Evolutionary conservation across 2,329 filamentous ascomycete genomes (phyloP).

Genomic region (Penicillium concentricum): DNA sequence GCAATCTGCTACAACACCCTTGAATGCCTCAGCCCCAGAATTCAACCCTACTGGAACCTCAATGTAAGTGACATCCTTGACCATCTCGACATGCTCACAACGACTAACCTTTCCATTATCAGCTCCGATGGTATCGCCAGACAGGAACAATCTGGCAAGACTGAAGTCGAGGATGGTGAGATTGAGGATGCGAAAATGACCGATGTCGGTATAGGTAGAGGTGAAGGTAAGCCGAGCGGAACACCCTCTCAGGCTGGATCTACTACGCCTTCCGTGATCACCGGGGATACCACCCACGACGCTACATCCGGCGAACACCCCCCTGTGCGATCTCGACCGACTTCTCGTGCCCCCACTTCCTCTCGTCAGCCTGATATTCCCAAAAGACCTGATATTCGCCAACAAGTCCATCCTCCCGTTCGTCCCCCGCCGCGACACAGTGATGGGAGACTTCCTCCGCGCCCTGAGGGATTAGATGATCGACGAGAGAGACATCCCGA

Average conservation of each 20-base stretch:
- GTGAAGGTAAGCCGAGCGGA: conserved; percentile 5
- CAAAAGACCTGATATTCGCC: conserved; percentile 40
- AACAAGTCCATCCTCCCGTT: conserved; percentile 38
- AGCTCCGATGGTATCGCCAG: conserved; percentile 32
- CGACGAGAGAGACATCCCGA: conserved; percentile 42
- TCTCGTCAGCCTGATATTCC: conserved; percentile 33
- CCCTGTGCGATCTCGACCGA: conserved; percentile 25
- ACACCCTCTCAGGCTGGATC: conserved; percentile 13
- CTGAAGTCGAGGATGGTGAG: conserved; percentile 47
- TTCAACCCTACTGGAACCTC: conserved; percentile 36
- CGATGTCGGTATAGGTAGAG: conserved; percentile 29
- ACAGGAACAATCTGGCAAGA: conserved; percentile 26
- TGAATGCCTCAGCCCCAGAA: conserved; percentile 44
- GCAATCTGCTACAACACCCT: conserved; percentile 32
- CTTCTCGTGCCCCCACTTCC: conserved; percentile 30
- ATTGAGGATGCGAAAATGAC: conserved; percentile 48
- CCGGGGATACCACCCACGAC: conserved; percentile 14
- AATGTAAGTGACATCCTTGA: conserved; percentile 34
- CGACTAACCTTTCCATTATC: conserved; percentile 21
- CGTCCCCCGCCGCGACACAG: conserved; percentile 36
- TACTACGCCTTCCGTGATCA: conserved; percentile 3
- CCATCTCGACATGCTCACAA: not conserved
- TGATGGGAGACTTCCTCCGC: conserved; percentile 39
- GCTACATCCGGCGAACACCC: conserved; percentile 10
- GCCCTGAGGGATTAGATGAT: conserved; percentile 40